Evolutionary conservation across 2,329 filamentous ascomycete genomes (phyloP).

Genomic region (Beauveria sp.): DNA sequence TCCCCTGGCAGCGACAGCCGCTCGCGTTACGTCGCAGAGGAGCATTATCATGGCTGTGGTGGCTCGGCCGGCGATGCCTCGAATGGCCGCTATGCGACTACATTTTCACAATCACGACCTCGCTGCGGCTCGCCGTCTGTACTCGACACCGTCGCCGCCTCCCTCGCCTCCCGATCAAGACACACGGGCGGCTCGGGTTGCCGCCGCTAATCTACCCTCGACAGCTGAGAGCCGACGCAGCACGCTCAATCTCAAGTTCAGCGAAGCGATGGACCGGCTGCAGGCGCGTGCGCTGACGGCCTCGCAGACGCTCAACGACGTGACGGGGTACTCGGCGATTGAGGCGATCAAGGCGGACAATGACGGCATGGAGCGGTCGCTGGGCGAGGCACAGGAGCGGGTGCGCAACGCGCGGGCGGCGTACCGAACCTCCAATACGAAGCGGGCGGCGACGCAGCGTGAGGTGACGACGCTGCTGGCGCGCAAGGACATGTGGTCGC

Average conservation of each 20-base stretch:
- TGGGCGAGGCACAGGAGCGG: conserved; percentile 50
- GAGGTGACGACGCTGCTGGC: conserved; percentile 93
- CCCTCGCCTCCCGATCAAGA: neutral
- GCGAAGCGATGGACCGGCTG: conserved; percentile 72
- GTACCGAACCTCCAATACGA: conserved; percentile 77
- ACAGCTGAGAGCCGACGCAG: conserved; percentile 25
- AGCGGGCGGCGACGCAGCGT: conserved; percentile 81
- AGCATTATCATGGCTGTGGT: neutral
- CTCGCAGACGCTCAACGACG: conserved; percentile 81
- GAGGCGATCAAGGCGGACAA: conserved; percentile 79
- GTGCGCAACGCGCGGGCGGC: conserved; percentile 65
- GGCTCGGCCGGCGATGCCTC: neutral
- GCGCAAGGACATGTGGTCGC: conserved; percentile 86
- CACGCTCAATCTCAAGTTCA: conserved; percentile 27
- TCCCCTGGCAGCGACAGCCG: neutral
- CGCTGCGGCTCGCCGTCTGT: neutral
- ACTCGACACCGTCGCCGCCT: neutral
- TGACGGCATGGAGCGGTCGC: conserved; percentile 52
- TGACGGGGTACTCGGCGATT: conserved; percentile 91
- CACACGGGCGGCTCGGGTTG: neutral
- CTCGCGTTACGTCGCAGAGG: neutral
- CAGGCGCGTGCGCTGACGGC: conserved; percentile 80
- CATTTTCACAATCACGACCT: neutral
- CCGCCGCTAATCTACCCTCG: conserved; percentile 23
- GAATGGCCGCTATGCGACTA: neutral